Conservation (phyloP, 2,329 filamentous ascomycete genomes). For the Fusarium odoratissimum region DNA sequence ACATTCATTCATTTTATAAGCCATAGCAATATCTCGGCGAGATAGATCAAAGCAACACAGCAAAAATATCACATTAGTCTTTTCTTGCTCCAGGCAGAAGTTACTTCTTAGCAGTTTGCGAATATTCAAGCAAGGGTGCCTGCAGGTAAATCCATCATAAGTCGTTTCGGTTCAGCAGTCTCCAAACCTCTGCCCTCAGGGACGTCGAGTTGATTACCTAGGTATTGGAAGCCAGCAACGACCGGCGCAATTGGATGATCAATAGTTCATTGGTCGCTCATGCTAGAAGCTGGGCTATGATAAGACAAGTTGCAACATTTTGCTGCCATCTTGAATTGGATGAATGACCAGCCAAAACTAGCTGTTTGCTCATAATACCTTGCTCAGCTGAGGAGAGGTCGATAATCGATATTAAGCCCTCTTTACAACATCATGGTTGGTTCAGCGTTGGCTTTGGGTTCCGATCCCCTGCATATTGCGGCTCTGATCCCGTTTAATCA, state of each 20-base stretch:
- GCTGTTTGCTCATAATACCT: conserved; percentile 8
- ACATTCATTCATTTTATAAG: not conserved
- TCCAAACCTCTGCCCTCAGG: not conserved
- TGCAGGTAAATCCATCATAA: not conserved
- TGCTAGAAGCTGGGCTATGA: not conserved
- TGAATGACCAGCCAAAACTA: conserved; percentile 6
- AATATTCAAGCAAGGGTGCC: not conserved
- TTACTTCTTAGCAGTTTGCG: not conserved
- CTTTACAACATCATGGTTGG: conserved; percentile 23
- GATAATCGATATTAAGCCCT: conserved; percentile 2
- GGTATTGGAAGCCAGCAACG: not conserved
- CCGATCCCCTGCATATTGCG: conserved; percentile 31
- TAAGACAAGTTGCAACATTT: conserved; percentile 1
- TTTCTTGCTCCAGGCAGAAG: not conserved
- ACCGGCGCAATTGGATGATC: not conserved
- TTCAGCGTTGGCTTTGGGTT: conserved; percentile 1
- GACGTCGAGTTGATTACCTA: not conserved
- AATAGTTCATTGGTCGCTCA: not conserved
- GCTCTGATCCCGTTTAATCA: conserved; percentile 17
- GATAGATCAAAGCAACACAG: not conserved
- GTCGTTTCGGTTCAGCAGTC: not conserved
- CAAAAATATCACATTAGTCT: not conserved
- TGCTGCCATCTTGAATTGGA: conserved; percentile 2
- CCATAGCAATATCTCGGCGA: not conserved
- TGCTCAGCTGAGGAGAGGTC: conserved; percentile 27